These are phyloP conservation scores for Ambrosiella cleistominuta DNA, from an alignment of 2,329 filamentous ascomycete genomes.

Conservation along the genomic window DNA sequence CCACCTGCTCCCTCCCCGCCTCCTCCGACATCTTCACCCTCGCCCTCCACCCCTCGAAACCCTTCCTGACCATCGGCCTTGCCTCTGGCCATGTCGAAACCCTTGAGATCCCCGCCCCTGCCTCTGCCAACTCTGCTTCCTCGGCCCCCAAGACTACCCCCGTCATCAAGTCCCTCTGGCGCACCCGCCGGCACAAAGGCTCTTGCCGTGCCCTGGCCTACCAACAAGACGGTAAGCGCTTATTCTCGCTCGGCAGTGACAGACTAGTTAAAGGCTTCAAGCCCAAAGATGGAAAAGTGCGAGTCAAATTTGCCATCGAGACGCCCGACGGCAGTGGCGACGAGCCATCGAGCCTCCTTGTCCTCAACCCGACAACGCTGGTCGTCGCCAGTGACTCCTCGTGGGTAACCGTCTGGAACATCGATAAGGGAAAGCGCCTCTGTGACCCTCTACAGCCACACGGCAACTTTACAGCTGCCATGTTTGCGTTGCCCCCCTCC, in stretches of 20 bases:
- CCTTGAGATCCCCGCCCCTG: constrained; percentile 46
- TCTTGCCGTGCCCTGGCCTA: constrained; percentile 75
- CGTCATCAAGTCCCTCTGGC: constrained; percentile 63
- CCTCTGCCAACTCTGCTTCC: constrained; percentile 21
- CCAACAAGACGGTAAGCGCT: constrained; percentile 55
- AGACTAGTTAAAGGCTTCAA: constrained; percentile 40
- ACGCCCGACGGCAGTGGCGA: constrained; percentile 24
- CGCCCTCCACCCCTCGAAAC: constrained; percentile 67
- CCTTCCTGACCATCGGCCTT: constrained; percentile 72
- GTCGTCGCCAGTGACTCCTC: constrained; percentile 83
- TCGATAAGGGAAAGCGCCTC: constrained; percentile 28
- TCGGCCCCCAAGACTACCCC: constrained; percentile 43
- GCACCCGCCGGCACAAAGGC: constrained; percentile 77
- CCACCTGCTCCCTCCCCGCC: constrained; percentile 75
- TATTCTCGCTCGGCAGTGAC: constrained; percentile 48
- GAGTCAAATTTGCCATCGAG: constrained; percentile 61
- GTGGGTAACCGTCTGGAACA: constrained; percentile 72
- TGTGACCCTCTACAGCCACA: constrained; percentile 50
- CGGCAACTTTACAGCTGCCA: constrained; percentile 78
- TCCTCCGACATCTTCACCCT: constrained; percentile 76
- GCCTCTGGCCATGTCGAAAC: constrained; percentile 73
- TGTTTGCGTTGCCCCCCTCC: constrained; percentile 66
- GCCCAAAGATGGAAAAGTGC: constrained; percentile 45
- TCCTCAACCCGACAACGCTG: constrained; percentile 71
- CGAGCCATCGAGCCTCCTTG: constrained; percentile 57